Evolutionary conservation across 768 basidiomycete species (phyloP).

Genomic region (Tulasnella sp.): DNA sequence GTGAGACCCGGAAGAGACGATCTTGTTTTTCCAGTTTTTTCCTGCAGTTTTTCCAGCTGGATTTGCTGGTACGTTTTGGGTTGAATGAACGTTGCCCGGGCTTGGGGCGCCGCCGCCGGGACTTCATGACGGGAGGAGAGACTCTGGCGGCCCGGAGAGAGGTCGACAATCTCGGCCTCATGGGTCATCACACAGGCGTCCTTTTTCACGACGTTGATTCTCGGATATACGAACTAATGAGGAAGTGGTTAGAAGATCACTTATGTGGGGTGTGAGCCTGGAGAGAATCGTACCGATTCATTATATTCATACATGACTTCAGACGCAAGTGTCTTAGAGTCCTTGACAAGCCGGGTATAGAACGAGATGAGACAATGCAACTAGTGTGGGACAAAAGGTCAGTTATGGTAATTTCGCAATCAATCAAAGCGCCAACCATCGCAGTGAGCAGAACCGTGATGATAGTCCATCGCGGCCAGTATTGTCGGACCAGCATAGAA

Average conservation of each 20-base stretch:
- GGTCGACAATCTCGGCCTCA: constrained; percentile 56
- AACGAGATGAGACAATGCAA: constrained; percentile 39
- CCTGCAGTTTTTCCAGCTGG: neutral
- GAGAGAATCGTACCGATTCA: constrained; percentile 42
- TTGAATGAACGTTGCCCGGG: neutral
- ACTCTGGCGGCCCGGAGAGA: neutral
- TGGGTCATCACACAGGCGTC: constrained; percentile 82
- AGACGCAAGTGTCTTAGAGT: constrained; percentile 58
- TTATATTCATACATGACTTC: constrained; percentile 84
- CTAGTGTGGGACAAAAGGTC: constrained; percentile 26
- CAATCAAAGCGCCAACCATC: constrained; percentile 38
- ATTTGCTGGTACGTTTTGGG: neutral
- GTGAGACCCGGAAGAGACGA: constrained; percentile 1
- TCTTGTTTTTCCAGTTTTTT: neutral
- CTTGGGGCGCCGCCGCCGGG: no score
- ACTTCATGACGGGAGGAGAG: no score
- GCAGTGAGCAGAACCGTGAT: constrained; percentile 55
- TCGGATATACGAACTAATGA: constrained; percentile 70
- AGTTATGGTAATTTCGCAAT: neutral
- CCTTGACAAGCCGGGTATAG: constrained; percentile 59
- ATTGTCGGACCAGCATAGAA: constrained; percentile 41
- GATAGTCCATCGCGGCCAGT: constrained; percentile 63
- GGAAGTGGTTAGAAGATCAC: neutral
- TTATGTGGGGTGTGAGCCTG: no score
- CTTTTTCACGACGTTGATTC: constrained; percentile 58